Conservation (phyloP, 345 rosid genomes). For the Salix caprea region DNA sequence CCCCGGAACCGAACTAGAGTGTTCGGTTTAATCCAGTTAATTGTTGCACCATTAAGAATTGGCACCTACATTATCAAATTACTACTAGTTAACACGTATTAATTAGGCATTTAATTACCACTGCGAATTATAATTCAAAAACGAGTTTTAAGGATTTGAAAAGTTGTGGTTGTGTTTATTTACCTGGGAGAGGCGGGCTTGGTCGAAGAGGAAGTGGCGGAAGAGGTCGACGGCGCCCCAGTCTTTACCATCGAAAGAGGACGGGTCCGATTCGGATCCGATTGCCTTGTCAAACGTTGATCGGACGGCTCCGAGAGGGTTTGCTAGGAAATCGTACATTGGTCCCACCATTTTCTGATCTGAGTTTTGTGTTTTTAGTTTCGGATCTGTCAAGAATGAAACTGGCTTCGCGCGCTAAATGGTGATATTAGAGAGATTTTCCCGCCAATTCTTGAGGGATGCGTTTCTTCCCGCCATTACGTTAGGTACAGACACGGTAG, state of each 20-base stretch:
- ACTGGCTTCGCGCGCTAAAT: not conserved
- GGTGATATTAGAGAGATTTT: conserved; percentile 2
- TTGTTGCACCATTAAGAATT: conserved; percentile 41
- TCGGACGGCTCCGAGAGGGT: conserved; percentile 90
- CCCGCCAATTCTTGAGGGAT: conserved; percentile 28
- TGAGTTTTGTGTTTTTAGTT: not conserved
- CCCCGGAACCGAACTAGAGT: conserved; percentile 80
- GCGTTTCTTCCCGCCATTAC: conserved; percentile 30
- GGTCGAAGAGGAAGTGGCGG: conserved; percentile 65
- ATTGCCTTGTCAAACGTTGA: conserved; percentile 67
- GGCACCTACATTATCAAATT: conserved; percentile 52
- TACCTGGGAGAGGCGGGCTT: conserved; percentile 58
- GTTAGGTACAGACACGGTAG: not conserved
- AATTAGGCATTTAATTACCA: too few relatives aligned
- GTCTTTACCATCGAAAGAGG: conserved; percentile 72
- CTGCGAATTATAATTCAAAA: too few relatives aligned
- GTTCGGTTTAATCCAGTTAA: conserved; percentile 57
- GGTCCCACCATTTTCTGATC: conserved; percentile 64
- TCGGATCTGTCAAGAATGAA: not conserved
- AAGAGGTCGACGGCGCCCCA: conserved; percentile 84
- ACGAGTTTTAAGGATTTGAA: too few relatives aligned
- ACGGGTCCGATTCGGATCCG: conserved; percentile 54
- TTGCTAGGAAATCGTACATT: conserved; percentile 66
- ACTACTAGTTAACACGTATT: not conserved
- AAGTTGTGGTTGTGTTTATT: too few relatives aligned